Conservation (phyloP, 345 rosid genomes). For the Isatis tinctoria region DNA sequence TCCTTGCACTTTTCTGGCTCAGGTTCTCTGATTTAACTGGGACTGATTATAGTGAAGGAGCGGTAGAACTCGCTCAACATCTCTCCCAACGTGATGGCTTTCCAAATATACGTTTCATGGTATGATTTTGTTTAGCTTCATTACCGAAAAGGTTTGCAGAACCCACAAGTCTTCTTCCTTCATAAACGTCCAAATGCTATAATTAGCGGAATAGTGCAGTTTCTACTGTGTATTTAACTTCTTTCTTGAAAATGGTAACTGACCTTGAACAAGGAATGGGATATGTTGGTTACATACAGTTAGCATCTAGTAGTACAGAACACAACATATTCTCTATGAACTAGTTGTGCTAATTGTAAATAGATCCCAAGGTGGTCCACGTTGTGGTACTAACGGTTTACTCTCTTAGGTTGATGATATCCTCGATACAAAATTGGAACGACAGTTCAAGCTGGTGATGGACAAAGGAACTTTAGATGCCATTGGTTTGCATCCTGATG, state of each 20-base stretch:
- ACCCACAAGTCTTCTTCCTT: neutral
- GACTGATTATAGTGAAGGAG: conserved; percentile 88
- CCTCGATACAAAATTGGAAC: conserved; percentile 71
- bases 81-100: conserved; percentile 85
- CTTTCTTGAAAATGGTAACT: neutral
- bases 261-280: neutral
- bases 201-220: neutral
- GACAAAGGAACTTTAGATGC: conserved; percentile 99
- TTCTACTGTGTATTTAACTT: neutral
- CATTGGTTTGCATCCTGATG: conserved; percentile 97
- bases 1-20: conserved; percentile 23
- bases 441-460: conserved; percentile 76
- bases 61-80: conserved; percentile 74
- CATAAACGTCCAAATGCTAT: neutral
- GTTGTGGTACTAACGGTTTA: conserved; percentile 7
- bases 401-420: conserved; percentile 74
- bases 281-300: neutral
- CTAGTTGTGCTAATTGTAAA: neutral
- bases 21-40: conserved; percentile 96
- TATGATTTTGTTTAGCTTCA: conserved; percentile 30
- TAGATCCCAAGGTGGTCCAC: neutral
- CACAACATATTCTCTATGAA: neutral
- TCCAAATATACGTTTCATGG: conserved; percentile 68
- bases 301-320: neutral
- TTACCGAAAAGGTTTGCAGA: neutral